Evolutionary conservation across 1,284 basidiomycete genomes (phyloP).

Genomic region (Leccinum angustisporum): DNA sequence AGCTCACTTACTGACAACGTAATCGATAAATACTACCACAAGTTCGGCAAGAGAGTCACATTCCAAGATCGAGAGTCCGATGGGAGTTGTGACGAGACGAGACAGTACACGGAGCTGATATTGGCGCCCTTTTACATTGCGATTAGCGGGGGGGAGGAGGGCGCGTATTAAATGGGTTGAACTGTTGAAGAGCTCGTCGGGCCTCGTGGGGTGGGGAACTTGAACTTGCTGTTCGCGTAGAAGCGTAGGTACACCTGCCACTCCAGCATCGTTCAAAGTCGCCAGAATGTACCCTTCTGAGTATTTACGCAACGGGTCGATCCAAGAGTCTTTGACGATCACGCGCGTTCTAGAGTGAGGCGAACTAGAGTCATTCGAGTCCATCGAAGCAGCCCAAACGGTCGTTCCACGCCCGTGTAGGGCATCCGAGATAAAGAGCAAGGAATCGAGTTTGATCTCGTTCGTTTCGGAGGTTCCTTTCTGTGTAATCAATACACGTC

Average conservation of each 20-base stretch:
- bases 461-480: not conserved
- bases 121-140: too few relatives aligned
- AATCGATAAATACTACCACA: too few relatives aligned
- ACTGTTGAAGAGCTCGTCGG: not conserved
- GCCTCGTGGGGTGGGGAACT: not conserved
- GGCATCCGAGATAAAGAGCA: not conserved
- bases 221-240: not conserved
- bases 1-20: too few relatives aligned
- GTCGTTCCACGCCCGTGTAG: not conserved
- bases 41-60: too few relatives aligned
- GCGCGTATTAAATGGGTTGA: not conserved
- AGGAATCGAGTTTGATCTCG: not conserved
- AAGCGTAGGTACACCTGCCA: not conserved
- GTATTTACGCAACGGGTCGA: not conserved
- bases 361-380: not conserved
- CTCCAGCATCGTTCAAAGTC: not conserved
- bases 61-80: too few relatives aligned
- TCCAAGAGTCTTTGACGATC: not conserved
- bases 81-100: too few relatives aligned
- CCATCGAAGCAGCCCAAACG: not conserved
- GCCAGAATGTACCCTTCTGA: not conserved
- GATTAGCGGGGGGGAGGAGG: too few relatives aligned
- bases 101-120: too few relatives aligned
- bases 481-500: not conserved
- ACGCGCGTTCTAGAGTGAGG: not conserved